Base-by-base conservation (phyloP, 305 asterid species). In the Caryopteris hybrid region DNA sequence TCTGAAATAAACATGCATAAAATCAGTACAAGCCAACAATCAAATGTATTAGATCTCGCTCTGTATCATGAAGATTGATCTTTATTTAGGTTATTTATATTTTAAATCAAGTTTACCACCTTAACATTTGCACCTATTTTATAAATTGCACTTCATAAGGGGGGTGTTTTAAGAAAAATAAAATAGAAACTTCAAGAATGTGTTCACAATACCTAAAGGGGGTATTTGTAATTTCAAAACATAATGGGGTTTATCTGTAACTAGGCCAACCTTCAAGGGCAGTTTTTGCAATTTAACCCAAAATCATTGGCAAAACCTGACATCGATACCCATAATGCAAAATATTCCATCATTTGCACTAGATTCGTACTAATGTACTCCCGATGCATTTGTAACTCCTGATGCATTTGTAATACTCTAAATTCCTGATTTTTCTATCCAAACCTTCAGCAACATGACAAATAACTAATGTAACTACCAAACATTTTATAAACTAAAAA, bases 1-100 rank as follows among this genome's bases (percentile, higher is more conserved):
- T 84, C 93, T 85, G 88, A 80, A 74, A 33, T 64, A 64, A 23
- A 47, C n/a, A n/a, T 2, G 50, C 9, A 53, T 29, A 9, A 39
- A 38, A 57, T 62, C 18, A 61, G 54, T 16, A 16, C 20, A 18
- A 16, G 45, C 22, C 27, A 22, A 21, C 9, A 17, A 34, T 20
- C 38, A 52, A 5, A 16, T 8, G 61, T 21, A 53, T 4, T 3
- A 21, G 56, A 57, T 13, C 36, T 31, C 48, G 39, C 55, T 14
- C 17, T 51, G 16, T 25, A 0, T 38, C 21, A 5, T 8, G 23
- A 46, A 31, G 62, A 18, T 65, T 46, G 8, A 34, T 52, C 14
- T 39, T 10, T 51, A 8, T n/a, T n/a, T n/a, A n/a, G n/a, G n/a
- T n/a, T n/a, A n/a, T n/a, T n/a, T n/a, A n/a, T n/a, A n/a, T n/a